Base-by-base conservation (phyloP, 1,284 basidiomycete genomes). In the Irpex sp. region DNA sequence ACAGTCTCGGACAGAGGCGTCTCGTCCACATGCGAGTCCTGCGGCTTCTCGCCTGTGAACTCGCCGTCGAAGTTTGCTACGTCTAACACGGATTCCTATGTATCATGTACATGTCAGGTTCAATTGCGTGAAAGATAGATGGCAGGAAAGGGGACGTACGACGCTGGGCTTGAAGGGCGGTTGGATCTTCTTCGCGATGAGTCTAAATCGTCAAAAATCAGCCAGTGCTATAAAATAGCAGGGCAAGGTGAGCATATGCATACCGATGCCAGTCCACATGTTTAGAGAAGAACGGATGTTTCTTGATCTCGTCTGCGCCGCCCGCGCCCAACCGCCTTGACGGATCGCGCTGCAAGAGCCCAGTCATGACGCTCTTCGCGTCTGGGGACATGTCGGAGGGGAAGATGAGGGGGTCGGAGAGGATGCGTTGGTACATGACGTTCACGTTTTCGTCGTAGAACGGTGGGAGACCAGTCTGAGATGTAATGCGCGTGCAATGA, bases 401-500 rank as follows among this genome's bases (percentile, higher is more conserved):
- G 85, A 99, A 99, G 26, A 92, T 85, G 52, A 99, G 85, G 0
- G 97, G 97, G 74, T 99, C 96, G 19, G 91, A 87, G 17, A 99
- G 84, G 73, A 99, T 99, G 70, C 97, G 92, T 76, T 97, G 94
- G 78, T 99, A 99, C 94, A 96, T 97, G 60, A 93, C 91, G 80
- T 97, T 97, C 57, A 97, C 96, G 73, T 98, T 97, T 76, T 98
- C 96, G 75, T 98, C 96, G 77, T 98, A 99, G 83, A 98, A 99
- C 0, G 97, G 97, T 26, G 97, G 97, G 15, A 99, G 85, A 26
- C 97, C 97, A 6, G 96, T 96, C 87, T 95, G 71, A 59, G 44
- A 60, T 13, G 26, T 40, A 44, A 48, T 52, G 54, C 55, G 31
- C 65, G 57, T 57, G 40, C 31, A 47, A 56, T 31, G 31, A 56